Evolutionary conservation across 257 asterid genomes (phyloP).

Genomic region (Paulownia fortunei): DNA sequence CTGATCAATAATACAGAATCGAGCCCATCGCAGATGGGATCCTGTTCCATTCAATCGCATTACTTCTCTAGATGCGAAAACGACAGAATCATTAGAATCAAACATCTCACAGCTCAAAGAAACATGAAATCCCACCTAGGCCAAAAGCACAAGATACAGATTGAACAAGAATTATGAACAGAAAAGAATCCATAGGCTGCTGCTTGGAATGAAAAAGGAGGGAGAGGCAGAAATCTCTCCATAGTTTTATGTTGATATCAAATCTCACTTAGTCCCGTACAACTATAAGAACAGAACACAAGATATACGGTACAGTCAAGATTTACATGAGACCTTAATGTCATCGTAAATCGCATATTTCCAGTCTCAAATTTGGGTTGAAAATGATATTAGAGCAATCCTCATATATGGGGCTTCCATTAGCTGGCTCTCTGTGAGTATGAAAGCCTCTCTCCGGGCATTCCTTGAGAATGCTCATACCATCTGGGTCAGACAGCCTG

Average conservation of each 20-base stretch:
- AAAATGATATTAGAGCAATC: constrained; percentile 45
- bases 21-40: neutral
- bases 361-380: constrained; percentile 53
- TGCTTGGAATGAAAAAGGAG: neutral
- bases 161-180: neutral
- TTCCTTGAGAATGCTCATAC: constrained; percentile 54
- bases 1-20: neutral
- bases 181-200: too few species aligned
- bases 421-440: constrained; percentile 46
- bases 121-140: neutral
- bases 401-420: constrained; percentile 44
- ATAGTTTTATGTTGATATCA: neutral
- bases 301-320: neutral
- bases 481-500: constrained; percentile 46
- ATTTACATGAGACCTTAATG: constrained; percentile 9
- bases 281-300: neutral
- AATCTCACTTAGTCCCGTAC: neutral
- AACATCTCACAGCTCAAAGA: neutral
- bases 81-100: neutral
- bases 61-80: neutral
- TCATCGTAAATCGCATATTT: constrained; percentile 52
- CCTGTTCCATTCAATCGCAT: neutral
- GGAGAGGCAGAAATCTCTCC: neutral
- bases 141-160: neutral
- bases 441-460: constrained; percentile 55